Percentiles rank a stretch among this genome's conserved stretches.
These are phyloP conservation scores for Rhodotorula toruloides DNA, from an alignment of 768 basidiomycete species.

Conservation along the genomic window DNA sequence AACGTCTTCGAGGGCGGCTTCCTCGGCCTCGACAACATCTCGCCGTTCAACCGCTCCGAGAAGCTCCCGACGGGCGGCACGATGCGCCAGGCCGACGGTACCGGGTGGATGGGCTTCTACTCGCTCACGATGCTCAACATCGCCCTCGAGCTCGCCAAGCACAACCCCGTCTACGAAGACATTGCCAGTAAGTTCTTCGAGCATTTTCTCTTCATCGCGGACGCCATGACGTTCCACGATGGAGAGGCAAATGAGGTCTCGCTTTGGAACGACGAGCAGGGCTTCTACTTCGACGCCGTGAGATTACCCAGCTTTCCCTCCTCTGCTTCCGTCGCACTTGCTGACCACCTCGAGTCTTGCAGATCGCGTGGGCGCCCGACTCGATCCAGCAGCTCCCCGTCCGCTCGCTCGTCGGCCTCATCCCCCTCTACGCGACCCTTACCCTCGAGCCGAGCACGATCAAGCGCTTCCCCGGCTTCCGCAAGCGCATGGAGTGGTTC, in stretches of 20 bases:
- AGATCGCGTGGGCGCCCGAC: conserved; percentile 46
- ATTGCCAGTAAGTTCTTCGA: conserved; percentile 98
- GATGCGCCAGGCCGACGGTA: conserved; percentile 94
- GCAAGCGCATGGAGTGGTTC: conserved; percentile 99
- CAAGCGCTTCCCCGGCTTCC: conserved; percentile 93
- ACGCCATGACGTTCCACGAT: conserved; percentile 86
- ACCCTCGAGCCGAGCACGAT: conserved; percentile 84
- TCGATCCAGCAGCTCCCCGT: conserved; percentile 85
- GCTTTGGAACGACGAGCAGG: conserved; percentile 93
- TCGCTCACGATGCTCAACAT: conserved; percentile 97
- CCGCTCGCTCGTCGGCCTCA: conserved; percentile 91
- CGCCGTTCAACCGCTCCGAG: conserved; percentile 95
- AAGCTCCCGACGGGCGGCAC: conserved; percentile 89
- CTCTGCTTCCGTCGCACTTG: background rate
- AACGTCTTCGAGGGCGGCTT: conserved; percentile 99
- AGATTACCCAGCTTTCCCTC: conserved; percentile 34
- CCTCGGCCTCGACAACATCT: conserved; percentile 95
- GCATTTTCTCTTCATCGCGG: conserved; percentile 92
- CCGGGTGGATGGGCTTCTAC: conserved; percentile 99
- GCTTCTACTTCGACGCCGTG: conserved; percentile 99
- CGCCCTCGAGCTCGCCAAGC: conserved; percentile 93
- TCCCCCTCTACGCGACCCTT: conserved; percentile 90
- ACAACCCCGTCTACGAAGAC: conserved; percentile 95
- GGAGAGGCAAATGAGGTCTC: conserved; percentile 70
- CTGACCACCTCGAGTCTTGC: too few species aligned